These are phyloP conservation scores for Lycium barbarum DNA, from an alignment of 257 asterid genomes.

Conservation along the genomic window DNA sequence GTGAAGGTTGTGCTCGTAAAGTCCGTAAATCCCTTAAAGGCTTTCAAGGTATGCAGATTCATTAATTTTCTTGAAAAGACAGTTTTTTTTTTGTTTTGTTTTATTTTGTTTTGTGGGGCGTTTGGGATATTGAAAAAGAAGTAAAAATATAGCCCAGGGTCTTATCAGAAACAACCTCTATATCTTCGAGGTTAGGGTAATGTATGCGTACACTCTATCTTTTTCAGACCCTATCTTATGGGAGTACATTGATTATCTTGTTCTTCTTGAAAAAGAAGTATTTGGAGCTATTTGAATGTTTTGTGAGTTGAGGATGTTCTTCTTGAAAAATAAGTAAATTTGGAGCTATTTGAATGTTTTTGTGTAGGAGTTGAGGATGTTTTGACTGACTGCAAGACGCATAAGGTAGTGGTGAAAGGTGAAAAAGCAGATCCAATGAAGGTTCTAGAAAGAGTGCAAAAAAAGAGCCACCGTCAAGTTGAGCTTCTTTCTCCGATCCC, in stretches of 20 bases:
- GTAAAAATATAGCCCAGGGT: too few species aligned
- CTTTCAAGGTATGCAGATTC: conserved; percentile 58
- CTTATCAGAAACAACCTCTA: too few species aligned
- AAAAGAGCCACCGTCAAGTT: conserved; percentile 93
- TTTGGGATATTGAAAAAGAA: too few species aligned
- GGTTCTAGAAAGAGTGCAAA: conserved; percentile 80
- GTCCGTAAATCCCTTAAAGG: conserved; percentile 90
- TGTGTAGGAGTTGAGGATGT: conserved; percentile 88
- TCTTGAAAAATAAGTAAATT: not conserved
- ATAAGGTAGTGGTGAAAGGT: conserved; percentile 88
- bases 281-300: too few species aligned
- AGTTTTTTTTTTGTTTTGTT: too few species aligned
- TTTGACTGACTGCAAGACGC: conserved; percentile 70
- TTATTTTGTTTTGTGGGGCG: too few species aligned
- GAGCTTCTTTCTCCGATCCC: conserved; percentile 89
- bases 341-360: not conserved
- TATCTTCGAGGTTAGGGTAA: too few species aligned
- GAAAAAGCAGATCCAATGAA: conserved; percentile 94
- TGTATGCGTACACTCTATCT: too few species aligned
- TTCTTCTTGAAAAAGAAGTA: too few species aligned
- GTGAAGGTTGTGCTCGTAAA: conserved; percentile 98
- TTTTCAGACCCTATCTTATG: too few species aligned
- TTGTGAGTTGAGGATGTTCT: too few species aligned
- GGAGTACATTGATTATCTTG: too few species aligned
- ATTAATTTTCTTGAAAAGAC: not conserved